Evolutionary conservation across 2,329 filamentous ascomycete genomes (phyloP), one percentile per base, ranked within the genome.

Genomic region (Pseudogymnoascus sp.): DNA sequence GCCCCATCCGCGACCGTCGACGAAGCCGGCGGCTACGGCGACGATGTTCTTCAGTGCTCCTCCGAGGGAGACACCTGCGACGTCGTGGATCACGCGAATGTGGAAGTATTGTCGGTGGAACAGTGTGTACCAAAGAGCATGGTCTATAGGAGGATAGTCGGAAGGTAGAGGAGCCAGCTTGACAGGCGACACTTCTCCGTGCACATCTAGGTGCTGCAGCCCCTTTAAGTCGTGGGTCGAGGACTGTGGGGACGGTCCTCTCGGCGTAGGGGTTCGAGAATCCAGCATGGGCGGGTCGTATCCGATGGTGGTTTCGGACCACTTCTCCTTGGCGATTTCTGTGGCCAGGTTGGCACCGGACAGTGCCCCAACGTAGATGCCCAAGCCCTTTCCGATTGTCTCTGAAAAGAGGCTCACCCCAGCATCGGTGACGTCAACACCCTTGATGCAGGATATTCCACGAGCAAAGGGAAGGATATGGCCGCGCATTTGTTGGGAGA

Each of bases 41-140:
- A 99, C 91, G 68, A 99, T 88, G 80, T 99, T 99, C 82, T 99
- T 99, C 69, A 99, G 80, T 0, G 95, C 95, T 65, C 95, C 95
- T 47, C 93, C 89, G 35, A 99, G 86, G 4, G 95, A 97, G 0
- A 97, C 93, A 68, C 95, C 95, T 0, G 93, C 95, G n/a, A 99
- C 95, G 73, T 99, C 95, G 37, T 86, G 87, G 24, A 97, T 91
- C 76, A 97, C 87, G 69, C 91, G 90, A 16, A 97, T 93, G 75
- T 97, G 93, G 83, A 99, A 99, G 80, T 99, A 99, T 0, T 91
- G 91, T 60, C 95, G 86, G 77, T 97, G 90, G 84, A 99, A 99
- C 38, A 99, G 86, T 16, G 85, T 85, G 75, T 89, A 89, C 74
- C 96, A 87, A 64, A 90, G 87, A 47, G 83, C 81, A 75, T 97